Conservation (phyloP, 495 filamentous ascomycete species). For the Aspergillus ellipticus region DNA sequence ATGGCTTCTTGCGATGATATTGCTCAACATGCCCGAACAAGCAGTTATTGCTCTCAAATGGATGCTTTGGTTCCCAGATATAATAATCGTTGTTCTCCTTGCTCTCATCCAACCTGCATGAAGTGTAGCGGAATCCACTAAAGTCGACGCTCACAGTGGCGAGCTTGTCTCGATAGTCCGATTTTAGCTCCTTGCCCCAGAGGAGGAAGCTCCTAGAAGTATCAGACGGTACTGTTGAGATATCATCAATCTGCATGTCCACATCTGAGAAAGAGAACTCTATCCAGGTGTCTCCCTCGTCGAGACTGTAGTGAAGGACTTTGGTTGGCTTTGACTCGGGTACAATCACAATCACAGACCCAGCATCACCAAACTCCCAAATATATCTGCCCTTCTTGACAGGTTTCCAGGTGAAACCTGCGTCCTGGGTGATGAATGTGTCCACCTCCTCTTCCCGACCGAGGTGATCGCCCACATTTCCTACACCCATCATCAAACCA, state of each 20-base stretch:
- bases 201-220: slow-evolving; percentile 85
- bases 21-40: slow-evolving; percentile 87
- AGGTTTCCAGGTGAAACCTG: slow-evolving; percentile 80
- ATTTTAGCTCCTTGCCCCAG: slow-evolving; percentile 61
- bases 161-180: slow-evolving; percentile 46
- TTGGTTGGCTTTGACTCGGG: slow-evolving; percentile 60
- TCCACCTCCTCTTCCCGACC: slow-evolving; percentile 56
- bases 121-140: slow-evolving; percentile 61
- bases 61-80: slow-evolving; percentile 80
- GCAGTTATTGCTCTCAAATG: slow-evolving; percentile 68
- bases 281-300: slow-evolving; percentile 74
- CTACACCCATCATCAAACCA: slow-evolving; percentile 85
- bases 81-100: slow-evolving; percentile 72
- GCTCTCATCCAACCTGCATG: slow-evolving; percentile 66
- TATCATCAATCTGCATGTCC: slow-evolving; percentile 65
- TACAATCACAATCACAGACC: slow-evolving; percentile 84
- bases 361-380: slow-evolving; percentile 94
- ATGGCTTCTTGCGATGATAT: slow-evolving; percentile 82
- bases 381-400: slow-evolving; percentile 81
- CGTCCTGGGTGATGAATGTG: slow-evolving; percentile 86
- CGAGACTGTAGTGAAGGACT: slow-evolving; percentile 67
- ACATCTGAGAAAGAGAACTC: slow-evolving; percentile 67
- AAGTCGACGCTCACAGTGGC: slow-evolving; percentile 84
- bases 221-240: slow-evolving; percentile 86
- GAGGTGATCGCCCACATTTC: slow-evolving; percentile 76